phyloP scores from a whole-genome alignment of 176 grass and related monocot species.

The Calamus simplicifolius region DNA sequence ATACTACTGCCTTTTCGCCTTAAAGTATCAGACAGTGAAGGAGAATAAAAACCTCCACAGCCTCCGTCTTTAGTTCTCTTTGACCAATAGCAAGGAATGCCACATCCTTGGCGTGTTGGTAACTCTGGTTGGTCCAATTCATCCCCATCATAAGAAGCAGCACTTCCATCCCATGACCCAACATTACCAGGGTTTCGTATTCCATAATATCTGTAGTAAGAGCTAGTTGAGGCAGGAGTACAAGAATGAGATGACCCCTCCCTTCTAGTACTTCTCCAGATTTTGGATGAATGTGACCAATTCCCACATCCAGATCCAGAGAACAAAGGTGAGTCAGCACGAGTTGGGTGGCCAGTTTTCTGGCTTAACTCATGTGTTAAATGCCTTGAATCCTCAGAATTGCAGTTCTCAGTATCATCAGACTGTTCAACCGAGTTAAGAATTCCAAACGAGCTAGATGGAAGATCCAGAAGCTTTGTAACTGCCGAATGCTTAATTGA shows the following conservation, averaged over 20 bases:
- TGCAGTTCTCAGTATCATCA: slow-evolving; percentile 59
- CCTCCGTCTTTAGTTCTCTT: slow-evolving; percentile 37
- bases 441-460: slow-evolving; percentile 15
- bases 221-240: slow-evolving; percentile 72
- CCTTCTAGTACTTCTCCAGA: slow-evolving; percentile 32
- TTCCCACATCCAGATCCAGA: slow-evolving; percentile 63
- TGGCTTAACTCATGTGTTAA: slow-evolving; percentile 34
- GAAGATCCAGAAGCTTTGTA: slow-evolving; percentile 41
- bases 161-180: slow-evolving; percentile 58
- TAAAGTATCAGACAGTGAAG: slow-evolving; percentile 72
- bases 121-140: slow-evolving; percentile 56
- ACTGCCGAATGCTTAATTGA: slow-evolving; percentile 25
- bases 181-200: slow-evolving; percentile 24
- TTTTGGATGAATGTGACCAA: slow-evolving; percentile 65
- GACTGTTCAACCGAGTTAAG: slow-evolving; percentile 48
- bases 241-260: slow-evolving; percentile 75
- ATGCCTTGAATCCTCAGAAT: slow-evolving; percentile 25
- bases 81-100: slow-evolving; percentile 44
- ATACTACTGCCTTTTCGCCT: slow-evolving; percentile 74
- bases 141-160: slow-evolving; percentile 67
- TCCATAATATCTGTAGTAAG: slow-evolving; percentile 50
- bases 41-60: slow-evolving; percentile 38
- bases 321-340: slow-evolving; percentile 50
- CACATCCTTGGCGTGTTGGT: slow-evolving; percentile 41
- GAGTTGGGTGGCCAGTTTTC: slow-evolving; percentile 47